These are phyloP conservation scores for Aspergillus versicolor DNA, from an alignment of 2,329 filamentous ascomycete species.

Conservation along the genomic window DNA sequence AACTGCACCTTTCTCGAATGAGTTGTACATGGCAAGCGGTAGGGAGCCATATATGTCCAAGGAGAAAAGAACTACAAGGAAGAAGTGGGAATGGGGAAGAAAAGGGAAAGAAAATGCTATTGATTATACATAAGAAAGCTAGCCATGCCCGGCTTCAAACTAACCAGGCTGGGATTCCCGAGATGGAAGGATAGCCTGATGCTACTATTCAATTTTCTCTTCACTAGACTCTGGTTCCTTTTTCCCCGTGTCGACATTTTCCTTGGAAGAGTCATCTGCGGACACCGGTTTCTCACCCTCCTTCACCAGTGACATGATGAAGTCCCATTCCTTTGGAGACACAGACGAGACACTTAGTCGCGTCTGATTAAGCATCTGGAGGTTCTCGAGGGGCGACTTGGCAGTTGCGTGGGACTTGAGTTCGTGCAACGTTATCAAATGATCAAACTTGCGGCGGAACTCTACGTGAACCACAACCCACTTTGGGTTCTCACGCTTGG, in stretches of 20 bases:
- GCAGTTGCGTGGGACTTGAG: slow-evolving; percentile 64
- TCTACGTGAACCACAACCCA: slow-evolving; percentile 90
- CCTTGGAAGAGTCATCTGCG: slow-evolving; percentile 5
- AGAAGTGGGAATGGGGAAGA: not conserved
- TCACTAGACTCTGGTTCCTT: slow-evolving; percentile 14
- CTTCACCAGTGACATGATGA: slow-evolving; percentile 45
- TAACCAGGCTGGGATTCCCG: slow-evolving; percentile 2
- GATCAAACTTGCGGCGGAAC: slow-evolving; percentile 78
- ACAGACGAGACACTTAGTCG: slow-evolving; percentile 70
- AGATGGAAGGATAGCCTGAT: slow-evolving; percentile 1
- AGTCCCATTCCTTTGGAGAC: slow-evolving; percentile 48
- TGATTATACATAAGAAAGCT: slow-evolving; percentile 18
- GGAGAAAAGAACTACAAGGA: not conserved
- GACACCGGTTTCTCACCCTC: slow-evolving; percentile 24
- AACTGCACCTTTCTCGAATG: not conserved
- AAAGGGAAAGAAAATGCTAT: slow-evolving; percentile 4
- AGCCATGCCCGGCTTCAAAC: slow-evolving; percentile 8
- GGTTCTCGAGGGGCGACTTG: slow-evolving; percentile 61
- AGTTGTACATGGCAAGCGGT: not conserved
- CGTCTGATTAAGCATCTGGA: slow-evolving; percentile 82
- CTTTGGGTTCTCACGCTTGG: slow-evolving; percentile 66
- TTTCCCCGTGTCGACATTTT: slow-evolving; percentile 11
- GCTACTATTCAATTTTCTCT: slow-evolving; percentile 2
- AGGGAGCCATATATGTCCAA: not conserved
- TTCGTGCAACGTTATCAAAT: slow-evolving; percentile 68